Conservation (phyloP, 495 filamentous ascomycete species). For the Astrocystis sublimbata region DNA sequence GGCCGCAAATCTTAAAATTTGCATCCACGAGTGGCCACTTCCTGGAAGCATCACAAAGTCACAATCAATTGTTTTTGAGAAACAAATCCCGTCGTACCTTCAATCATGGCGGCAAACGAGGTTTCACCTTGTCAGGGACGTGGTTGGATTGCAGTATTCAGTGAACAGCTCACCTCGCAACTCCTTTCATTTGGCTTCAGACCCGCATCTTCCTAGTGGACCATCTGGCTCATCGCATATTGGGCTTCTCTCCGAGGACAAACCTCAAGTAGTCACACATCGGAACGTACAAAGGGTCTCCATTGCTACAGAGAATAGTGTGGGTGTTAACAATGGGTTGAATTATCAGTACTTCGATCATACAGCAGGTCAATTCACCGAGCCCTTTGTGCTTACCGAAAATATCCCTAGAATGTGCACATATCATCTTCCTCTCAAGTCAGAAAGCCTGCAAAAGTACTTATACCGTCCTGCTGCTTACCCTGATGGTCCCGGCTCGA, state of each 20-base stretch:
- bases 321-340: conserved; percentile 51
- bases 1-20: conserved; percentile 47
- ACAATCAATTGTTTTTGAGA: conserved; percentile 60
- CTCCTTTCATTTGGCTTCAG: not conserved
- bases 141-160: conserved; percentile 33
- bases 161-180: not conserved
- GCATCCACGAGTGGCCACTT: conserved; percentile 64
- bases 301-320: conserved; percentile 27
- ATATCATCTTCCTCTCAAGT: conserved; percentile 32
- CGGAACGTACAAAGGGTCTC: conserved; percentile 30
- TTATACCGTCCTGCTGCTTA: conserved; percentile 32
- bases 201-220: conserved; percentile 4
- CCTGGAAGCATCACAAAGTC: conserved; percentile 37
- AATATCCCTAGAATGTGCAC: conserved; percentile 32
- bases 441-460: conserved; percentile 36
- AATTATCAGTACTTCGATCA: conserved; percentile 38
- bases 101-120: conserved; percentile 57
- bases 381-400: conserved; percentile 19
- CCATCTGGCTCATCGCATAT: conserved; percentile 13
- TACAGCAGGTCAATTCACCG: conserved; percentile 30
- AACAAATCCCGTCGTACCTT: conserved; percentile 48
- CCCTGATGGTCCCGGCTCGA: conserved; percentile 36
- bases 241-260: conserved; percentile 45
- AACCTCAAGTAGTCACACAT: conserved; percentile 47
- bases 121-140: conserved; percentile 40